These are phyloP conservation scores for Pythium rhizo-oryzae DNA, from an alignment of 352 stramenopile species.

Conservation along the genomic window DNA sequence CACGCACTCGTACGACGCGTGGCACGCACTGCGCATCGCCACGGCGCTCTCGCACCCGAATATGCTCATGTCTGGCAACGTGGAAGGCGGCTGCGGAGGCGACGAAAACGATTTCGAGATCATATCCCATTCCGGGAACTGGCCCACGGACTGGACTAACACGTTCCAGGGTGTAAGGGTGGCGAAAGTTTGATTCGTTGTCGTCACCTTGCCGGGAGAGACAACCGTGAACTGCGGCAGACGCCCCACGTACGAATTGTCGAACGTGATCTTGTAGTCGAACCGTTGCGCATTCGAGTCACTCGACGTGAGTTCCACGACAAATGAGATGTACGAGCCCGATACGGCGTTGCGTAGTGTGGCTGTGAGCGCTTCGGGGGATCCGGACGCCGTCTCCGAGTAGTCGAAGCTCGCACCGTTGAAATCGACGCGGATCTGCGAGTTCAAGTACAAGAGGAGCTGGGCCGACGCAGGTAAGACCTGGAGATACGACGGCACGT, in stretches of 20 bases:
- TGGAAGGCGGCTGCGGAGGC: not conserved
- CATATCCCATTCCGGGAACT: conserved; percentile 19
- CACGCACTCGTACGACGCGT: conserved; percentile 6
- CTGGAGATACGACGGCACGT: conserved; percentile 17
- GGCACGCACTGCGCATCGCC: not conserved
- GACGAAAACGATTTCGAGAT: conserved; percentile 3
- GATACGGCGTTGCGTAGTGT: not conserved
- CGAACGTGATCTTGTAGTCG: conserved; percentile 20
- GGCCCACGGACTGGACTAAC: conserved; percentile 4
- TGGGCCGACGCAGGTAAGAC: not conserved
- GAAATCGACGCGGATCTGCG: not conserved
- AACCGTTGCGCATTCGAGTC: not conserved
- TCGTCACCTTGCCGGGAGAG: not conserved
- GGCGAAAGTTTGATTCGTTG: not conserved
- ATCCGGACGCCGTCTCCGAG: not conserved
- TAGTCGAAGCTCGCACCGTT: conserved; percentile 6
- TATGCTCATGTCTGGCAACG: not conserved
- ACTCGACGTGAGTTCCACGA: not conserved
- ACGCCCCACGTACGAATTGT: conserved; percentile 16
- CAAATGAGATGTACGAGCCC: not conserved
- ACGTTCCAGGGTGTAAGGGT: not conserved
- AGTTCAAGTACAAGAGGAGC: conserved; percentile 9
- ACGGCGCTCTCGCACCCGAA: not conserved
- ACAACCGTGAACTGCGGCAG: conserved; percentile 6
- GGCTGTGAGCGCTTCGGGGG: not conserved